Evolutionary conservation across 2,329 filamentous ascomycete genomes (phyloP).

Genomic region (Penicillium paneum): DNA sequence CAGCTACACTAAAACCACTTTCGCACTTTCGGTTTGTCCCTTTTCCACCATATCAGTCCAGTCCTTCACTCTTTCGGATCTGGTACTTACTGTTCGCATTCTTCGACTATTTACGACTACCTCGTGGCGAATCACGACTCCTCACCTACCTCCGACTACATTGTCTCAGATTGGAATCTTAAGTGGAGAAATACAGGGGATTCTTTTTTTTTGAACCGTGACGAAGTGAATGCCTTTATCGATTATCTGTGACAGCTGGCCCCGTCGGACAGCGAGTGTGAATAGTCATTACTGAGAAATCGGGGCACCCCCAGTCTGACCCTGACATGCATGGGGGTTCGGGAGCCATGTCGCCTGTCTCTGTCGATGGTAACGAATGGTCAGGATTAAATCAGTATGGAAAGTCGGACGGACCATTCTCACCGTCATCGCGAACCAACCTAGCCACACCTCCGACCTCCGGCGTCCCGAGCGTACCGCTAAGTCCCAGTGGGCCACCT

Average conservation of each 20-base stretch:
- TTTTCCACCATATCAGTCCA: slow-evolving; percentile 9
- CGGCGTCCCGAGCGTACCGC: slow-evolving; percentile 54
- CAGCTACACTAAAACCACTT: not conserved
- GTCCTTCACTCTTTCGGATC: slow-evolving; percentile 33
- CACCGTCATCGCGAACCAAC: slow-evolving; percentile 45
- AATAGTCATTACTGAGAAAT: slow-evolving; percentile 4
- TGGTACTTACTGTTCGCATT: not conserved
- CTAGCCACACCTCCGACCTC: slow-evolving; percentile 69
- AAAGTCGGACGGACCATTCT: slow-evolving; percentile 40
- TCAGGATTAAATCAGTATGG: slow-evolving; percentile 68
- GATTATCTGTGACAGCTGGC: not conserved
- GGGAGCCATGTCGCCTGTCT: slow-evolving; percentile 77
- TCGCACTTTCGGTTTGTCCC: slow-evolving; percentile 11
- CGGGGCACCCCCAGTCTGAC: slow-evolving; percentile 11
- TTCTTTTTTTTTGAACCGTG: not conserved
- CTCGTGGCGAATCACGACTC: slow-evolving; percentile 1
- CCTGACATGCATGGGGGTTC: slow-evolving; percentile 66
- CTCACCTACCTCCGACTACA: not conserved
- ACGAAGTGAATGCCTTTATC: slow-evolving; percentile 6
- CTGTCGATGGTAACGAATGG: slow-evolving; percentile 79
- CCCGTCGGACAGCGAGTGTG: not conserved
- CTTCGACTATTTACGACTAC: not conserved
- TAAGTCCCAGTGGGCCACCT: slow-evolving; percentile 54
- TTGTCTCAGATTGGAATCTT: slow-evolving; percentile 18
- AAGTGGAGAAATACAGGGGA: slow-evolving; percentile 9